Evolutionary conservation across 345 rosid genomes (phyloP).

Genomic region (Acer yangbiense): DNA sequence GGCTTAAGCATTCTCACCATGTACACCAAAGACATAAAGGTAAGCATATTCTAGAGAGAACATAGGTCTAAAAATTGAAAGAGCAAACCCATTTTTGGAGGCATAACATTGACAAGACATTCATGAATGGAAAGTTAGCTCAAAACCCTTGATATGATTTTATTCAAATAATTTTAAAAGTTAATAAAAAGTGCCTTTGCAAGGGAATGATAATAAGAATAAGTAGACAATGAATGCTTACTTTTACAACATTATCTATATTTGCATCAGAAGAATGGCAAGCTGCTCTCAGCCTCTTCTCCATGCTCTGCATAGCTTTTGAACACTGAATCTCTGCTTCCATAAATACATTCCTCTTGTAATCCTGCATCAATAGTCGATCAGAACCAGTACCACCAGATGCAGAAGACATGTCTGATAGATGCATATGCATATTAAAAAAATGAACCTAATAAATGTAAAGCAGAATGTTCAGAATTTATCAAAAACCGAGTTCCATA

Average conservation of each 20-base stretch:
- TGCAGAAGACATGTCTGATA: not conserved
- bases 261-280: conserved; percentile 85
- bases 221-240: conserved; percentile 26
- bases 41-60: not conserved
- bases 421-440: not conserved
- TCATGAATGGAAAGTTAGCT: not conserved
- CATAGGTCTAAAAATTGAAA: not conserved
- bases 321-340: conserved; percentile 88
- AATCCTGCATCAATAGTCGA: conserved; percentile 58
- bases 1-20: not conserved
- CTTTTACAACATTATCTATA: conserved; percentile 81
- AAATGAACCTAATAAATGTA: not conserved
- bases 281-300: conserved; percentile 85
- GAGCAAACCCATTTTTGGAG: not conserved
- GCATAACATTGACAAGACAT: not conserved
- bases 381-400: not conserved
- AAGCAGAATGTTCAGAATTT: not conserved
- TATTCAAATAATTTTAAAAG: not conserved
- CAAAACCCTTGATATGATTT: not conserved
- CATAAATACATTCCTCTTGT: conserved; percentile 76
- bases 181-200: not conserved
- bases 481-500: not conserved
- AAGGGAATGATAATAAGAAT: conserved; percentile 2
- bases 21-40: not conserved
- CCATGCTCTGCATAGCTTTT: conserved; percentile 79